Evolutionary conservation across 495 filamentous ascomycete species (phyloP).

Genomic region (Glutinoglossum americanum): DNA sequence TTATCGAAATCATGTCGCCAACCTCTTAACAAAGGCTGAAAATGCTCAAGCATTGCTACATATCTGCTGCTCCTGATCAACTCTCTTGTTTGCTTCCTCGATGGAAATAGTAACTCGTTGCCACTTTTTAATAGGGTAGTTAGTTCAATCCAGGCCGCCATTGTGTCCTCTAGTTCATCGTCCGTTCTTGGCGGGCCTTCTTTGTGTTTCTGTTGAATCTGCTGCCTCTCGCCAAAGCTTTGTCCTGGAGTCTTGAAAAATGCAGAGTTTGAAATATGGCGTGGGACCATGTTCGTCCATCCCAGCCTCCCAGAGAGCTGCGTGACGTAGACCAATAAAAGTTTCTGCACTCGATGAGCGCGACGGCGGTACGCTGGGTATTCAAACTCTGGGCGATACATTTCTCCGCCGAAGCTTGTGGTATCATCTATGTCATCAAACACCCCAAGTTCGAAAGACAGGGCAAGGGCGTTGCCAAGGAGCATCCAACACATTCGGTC

Average conservation of each 20-base stretch:
- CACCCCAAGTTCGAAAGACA: slow-evolving; percentile 85
- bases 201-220: neutral
- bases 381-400: slow-evolving; percentile 34
- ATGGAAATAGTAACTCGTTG: slow-evolving; percentile 67
- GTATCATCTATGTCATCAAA: slow-evolving; percentile 62
- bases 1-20: slow-evolving; percentile 60
- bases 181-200: neutral
- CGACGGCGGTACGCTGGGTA: slow-evolving; percentile 56
- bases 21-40: slow-evolving; percentile 49
- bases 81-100: slow-evolving; percentile 59
- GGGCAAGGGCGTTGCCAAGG: slow-evolving; percentile 66
- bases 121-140: slow-evolving; percentile 74
- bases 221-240: neutral
- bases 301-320: slow-evolving; percentile 83
- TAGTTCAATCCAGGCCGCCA: slow-evolving; percentile 50
- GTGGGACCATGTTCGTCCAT: slow-evolving; percentile 82
- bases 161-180: neutral
- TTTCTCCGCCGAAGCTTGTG: slow-evolving; percentile 14
- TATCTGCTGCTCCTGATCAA: slow-evolving; percentile 75
- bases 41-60: slow-evolving; percentile 52
- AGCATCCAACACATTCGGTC: slow-evolving; percentile 99
- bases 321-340: slow-evolving; percentile 74
- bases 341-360: slow-evolving; percentile 59
- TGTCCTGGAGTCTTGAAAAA: slow-evolving; percentile 1
- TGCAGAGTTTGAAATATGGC: slow-evolving; percentile 21